Conservation (phyloP, 1,284 basidiomycete genomes). For the Ganoderma boninense region DNA sequence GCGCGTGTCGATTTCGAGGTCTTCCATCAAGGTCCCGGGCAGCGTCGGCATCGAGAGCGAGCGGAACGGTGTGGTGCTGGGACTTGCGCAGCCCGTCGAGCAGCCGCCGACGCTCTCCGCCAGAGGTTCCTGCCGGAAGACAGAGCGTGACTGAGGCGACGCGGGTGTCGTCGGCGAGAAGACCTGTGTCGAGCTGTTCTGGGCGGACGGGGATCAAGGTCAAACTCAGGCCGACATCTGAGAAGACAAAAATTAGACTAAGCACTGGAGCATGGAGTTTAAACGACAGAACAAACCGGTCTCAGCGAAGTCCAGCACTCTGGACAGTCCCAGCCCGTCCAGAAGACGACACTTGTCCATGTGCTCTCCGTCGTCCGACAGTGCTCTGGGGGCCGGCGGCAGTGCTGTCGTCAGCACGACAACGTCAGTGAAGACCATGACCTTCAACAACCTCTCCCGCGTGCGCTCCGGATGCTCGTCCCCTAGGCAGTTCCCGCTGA, state of each 20-base stretch:
- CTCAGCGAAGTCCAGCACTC: constrained; percentile 59
- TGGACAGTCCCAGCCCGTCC: constrained; percentile 61
- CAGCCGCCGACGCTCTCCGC: constrained; percentile 46
- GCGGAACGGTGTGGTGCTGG: constrained; percentile 60
- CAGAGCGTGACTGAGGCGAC: constrained; percentile 47
- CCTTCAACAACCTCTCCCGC: constrained; percentile 41
- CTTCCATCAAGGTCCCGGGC: constrained; percentile 43
- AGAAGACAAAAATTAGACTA: constrained; percentile 20
- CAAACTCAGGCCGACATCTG: constrained; percentile 50
- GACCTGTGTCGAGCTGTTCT: constrained; percentile 50
- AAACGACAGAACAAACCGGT: constrained; percentile 24
- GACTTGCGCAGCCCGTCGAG: constrained; percentile 60
- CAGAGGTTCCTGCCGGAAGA: constrained; percentile 23
- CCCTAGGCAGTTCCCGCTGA: constrained; percentile 8
- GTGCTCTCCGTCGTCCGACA: constrained; percentile 39
- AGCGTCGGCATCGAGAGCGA: constrained; percentile 57
- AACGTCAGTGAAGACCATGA: constrained; percentile 63
- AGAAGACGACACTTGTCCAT: constrained; percentile 52
- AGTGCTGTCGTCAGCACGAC: constrained; percentile 49
- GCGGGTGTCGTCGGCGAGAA: constrained; percentile 50
- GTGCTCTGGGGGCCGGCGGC: constrained; percentile 35
- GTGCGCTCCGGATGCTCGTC: constrained; percentile 1
- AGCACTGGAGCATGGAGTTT: not conserved
- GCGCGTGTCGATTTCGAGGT: constrained; percentile 50
- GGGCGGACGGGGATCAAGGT: constrained; percentile 62